Base-by-base conservation (phyloP, 2,329 filamentous ascomycete genomes). In the Fusarium cicatricum region DNA sequence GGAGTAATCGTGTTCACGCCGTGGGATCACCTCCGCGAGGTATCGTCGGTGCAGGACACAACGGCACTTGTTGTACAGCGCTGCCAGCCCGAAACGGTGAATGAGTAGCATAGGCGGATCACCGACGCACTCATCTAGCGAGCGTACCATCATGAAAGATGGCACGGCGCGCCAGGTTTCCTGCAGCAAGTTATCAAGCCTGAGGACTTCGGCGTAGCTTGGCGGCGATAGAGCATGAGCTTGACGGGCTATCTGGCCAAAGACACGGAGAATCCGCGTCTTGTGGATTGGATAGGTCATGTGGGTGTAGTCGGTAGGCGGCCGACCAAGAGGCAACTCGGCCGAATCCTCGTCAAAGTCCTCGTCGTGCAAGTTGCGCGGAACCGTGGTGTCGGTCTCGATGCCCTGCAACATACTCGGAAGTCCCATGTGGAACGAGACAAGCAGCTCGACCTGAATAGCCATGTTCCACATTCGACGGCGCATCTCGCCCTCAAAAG, bases 371-470 rank as follows among this genome's bases (percentile, higher is more conserved):
- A 90, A 70, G 69, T 90, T 90, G 28, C 79, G 77, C 14, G 87
- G 87, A 16, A 85, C 71, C 2, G 78, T 74, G 0, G 85, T 88
- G 66, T 90, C 88, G 40, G 81, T 84, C 55, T 89, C 86, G 31
- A 87, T 82, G 19, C 81, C 78, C 52, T 85, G 80, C 38, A 89
- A 78, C 84, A 90, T 87, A 66, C 82, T 82, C 3, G 88, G 88
- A 48, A 91, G 75, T 2, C 88, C 88, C 55, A 89, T 80, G 66
- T 90, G 87, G 66, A 89, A 89, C 2, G 85, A 84, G 21, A 87
- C 85, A 4, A 90, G 72, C 3, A 87, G 72, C 66, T 90, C 88
- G 40, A 89, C 78, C 66, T 88, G 85, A 21, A 77, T 71, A 3
- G 79, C 77, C 58, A 84, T 75, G 59, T 81, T 79, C 83, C 83